Evolutionary conservation across 179 eudicot genomes (phyloP), one percentile per base, ranked within the genome.

Genomic region (Corrigiola litoralis): DNA sequence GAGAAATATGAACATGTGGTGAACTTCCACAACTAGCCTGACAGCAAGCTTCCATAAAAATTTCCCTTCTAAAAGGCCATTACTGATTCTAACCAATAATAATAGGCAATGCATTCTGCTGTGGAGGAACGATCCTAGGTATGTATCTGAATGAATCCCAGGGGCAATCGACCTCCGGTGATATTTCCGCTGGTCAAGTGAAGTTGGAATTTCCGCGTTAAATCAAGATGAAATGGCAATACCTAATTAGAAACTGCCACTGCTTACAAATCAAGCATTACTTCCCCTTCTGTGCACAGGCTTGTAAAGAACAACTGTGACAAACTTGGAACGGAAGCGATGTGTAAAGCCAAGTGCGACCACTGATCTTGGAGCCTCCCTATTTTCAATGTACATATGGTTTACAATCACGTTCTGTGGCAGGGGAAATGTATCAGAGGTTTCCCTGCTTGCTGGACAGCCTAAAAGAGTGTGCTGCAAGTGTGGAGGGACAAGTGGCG

Each of bases 331-430:
- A 16, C 89, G 96, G 72, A 86, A 92, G 24, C 98, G 89, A 76
- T 89, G 91, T 67, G 96, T 85, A 51, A 83, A 71, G 25, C 98
- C 98, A 1, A 92, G 92, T 6, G 87, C 95, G 57, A 92, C 98
- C 38, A 92, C 96, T 11, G 98, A 82, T 54, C 86, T 78, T 1
- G 91, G 88, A 54, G 85, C 80, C 50, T 89, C 91, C 74, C 89
- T 68, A 76, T 85, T 87, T 68, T 89, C 98, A n/a, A 89, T 81
- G 85, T 89, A 92, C 54, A 92, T 86, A 83, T 92, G 98, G 72
- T 92, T 92, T 66, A 92, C 79, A 41, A 73, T 76, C 76, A 81
- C 89, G 50, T 83, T 79, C 42, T 89, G 96, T 0, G 96, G 96
- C 24, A 75, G 70, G 16, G 94, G 91, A 49, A 89, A 79, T 6